These are phyloP conservation scores for Mortierella sp. DNA, from an alignment of 371 early-diverging fungal genomes.

Conservation along the genomic window DNA sequence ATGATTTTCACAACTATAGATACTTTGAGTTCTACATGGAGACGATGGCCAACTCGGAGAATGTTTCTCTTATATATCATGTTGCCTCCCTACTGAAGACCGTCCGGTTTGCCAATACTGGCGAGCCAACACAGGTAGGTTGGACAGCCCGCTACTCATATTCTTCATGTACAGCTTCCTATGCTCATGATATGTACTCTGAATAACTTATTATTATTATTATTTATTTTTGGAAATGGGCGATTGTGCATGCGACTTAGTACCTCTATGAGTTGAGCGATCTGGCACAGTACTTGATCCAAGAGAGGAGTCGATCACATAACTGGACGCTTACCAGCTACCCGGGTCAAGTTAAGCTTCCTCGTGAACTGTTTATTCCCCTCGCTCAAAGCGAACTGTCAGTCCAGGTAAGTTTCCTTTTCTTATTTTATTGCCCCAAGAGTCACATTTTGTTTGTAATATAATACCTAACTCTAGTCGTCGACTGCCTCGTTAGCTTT, in stretches of 20 bases:
- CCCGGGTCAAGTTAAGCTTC: constrained; percentile 71
- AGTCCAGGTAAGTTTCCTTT: constrained; percentile 19
- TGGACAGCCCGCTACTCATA: neutral
- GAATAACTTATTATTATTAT: too few relatives aligned
- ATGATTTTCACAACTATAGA: constrained; percentile 32
- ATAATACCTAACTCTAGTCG: neutral
- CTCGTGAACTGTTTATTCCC: constrained; percentile 68
- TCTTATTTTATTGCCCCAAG: neutral
- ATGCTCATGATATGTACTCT: neutral
- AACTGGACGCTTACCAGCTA: constrained; percentile 82
- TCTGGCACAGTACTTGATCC: constrained; percentile 82
- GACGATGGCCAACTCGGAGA: constrained; percentile 83
- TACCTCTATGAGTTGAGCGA: constrained; percentile 88
- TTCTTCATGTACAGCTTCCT: neutral
- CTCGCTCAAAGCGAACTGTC: constrained; percentile 28
- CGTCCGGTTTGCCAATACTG: constrained; percentile 69
- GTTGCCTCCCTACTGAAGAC: constrained; percentile 85
- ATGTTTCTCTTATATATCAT: constrained; percentile 86
- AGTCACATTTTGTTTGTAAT: neutral
- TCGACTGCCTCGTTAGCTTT: constrained; percentile 17
- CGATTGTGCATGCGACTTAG: constrained; percentile 46
- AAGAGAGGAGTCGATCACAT: constrained; percentile 72
- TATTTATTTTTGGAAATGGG: too few relatives aligned
- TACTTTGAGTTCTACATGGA: constrained; percentile 91
- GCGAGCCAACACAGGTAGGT: constrained; percentile 65